These are phyloP conservation scores for Aspergillus sclerotioniger DNA, from an alignment of 495 filamentous ascomycete species.

Conservation along the genomic window DNA sequence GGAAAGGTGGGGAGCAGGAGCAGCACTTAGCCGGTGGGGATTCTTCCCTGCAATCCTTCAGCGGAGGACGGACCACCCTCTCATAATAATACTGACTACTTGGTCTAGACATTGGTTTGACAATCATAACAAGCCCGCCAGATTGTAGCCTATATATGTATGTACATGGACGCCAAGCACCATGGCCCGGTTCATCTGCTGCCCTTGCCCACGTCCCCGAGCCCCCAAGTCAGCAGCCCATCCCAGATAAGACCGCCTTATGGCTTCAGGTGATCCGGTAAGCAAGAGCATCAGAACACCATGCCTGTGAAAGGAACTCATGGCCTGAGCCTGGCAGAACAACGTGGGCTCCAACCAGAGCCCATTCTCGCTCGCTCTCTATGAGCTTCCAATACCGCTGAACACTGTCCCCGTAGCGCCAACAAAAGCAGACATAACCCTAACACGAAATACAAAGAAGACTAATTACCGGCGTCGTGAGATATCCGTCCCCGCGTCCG, in stretches of 20 bases:
- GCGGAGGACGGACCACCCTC: too few relatives aligned
- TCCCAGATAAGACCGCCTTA: background rate
- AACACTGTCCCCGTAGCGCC: conserved; percentile 43
- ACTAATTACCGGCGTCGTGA: conserved; percentile 45
- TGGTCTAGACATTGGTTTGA: background rate
- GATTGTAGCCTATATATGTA: conserved; percentile 27
- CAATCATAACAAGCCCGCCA: conserved; percentile 18
- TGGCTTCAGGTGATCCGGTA: background rate
- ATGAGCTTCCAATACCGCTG: conserved; percentile 40
- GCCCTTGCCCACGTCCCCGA: background rate
- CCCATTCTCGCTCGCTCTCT: conserved; percentile 24
- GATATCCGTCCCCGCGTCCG: conserved; percentile 31
- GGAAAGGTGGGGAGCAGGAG: background rate
- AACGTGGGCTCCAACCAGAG: conserved; percentile 31
- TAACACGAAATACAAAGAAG: conserved; percentile 36
- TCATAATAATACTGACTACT: background rate
- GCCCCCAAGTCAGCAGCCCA: background rate
- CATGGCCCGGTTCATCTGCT: conserved; percentile 1
- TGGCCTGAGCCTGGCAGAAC: conserved; percentile 12
- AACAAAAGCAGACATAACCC: conserved; percentile 39
- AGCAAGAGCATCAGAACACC: background rate
- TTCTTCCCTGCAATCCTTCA: too few relatives aligned
- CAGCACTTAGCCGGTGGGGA: background rate
- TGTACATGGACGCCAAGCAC: conserved; percentile 23
- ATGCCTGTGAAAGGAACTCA: conserved; percentile 6